Percentiles rank a stretch among this genome's conserved stretches.
These are phyloP conservation scores for Chaetomium cochliodes DNA, from an alignment of 495 filamentous ascomycete species.

Conservation along the genomic window DNA sequence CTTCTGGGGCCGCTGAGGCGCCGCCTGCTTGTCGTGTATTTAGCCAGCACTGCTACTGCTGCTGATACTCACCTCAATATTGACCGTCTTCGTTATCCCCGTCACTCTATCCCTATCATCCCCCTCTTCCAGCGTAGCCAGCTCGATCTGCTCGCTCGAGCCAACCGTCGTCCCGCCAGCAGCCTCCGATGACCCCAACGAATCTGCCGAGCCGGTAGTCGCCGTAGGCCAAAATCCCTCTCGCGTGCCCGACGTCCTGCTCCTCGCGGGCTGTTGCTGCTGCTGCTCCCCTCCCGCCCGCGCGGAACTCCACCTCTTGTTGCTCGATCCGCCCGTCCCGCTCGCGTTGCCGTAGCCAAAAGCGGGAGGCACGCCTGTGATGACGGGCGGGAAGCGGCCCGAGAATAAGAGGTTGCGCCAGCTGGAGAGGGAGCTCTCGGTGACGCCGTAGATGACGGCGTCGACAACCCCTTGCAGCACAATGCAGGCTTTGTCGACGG, in stretches of 20 bases:
- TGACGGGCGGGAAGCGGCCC: background rate
- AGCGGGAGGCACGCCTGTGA: background rate
- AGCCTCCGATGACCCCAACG: background rate
- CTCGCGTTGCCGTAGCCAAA: background rate
- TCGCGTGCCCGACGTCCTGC: background rate
- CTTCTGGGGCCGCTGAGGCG: background rate
- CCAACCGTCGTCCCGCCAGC: background rate
- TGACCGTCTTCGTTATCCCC: background rate
- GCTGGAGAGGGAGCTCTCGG: constrained; percentile 33
- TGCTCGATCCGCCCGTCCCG: background rate
- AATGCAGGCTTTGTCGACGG: constrained; percentile 48
- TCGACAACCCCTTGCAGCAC: constrained; percentile 48
- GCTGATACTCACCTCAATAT: background rate
- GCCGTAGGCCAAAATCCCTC: background rate
- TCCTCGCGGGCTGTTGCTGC: background rate
- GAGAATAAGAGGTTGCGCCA: constrained; percentile 28
- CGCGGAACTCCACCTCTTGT: background rate
- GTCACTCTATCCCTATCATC: background rate
- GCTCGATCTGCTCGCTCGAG: background rate
- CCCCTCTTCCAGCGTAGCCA: background rate
- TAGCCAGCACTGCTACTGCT: background rate
- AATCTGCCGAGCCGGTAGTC: background rate
- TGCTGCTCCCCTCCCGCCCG: background rate
- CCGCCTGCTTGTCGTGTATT: background rate
- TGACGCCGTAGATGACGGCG: constrained; percentile 46